Evolutionary conservation across 2,329 filamentous ascomycete genomes (phyloP).

Genomic region (Fusarium algeriense): DNA sequence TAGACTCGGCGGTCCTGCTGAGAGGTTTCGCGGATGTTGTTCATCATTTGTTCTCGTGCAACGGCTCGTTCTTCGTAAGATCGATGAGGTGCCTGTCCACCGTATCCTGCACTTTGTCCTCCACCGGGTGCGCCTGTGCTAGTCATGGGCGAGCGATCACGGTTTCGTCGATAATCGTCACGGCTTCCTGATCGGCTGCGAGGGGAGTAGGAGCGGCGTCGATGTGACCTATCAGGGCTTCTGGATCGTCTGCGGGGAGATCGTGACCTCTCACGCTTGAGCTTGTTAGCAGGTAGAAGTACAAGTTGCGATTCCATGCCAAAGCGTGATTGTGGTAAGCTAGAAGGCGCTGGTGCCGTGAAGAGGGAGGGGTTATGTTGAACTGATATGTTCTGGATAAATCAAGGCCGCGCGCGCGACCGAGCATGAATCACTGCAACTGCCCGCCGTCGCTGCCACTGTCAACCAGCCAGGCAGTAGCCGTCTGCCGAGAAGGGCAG

Average conservation of each 20-base stretch:
- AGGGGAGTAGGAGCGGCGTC: conserved; percentile 82
- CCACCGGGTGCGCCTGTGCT: conserved; percentile 75
- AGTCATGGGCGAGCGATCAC: conserved; percentile 88
- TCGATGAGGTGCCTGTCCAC: conserved; percentile 72
- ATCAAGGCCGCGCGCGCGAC: conserved; percentile 19
- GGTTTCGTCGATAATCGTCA: conserved; percentile 80
- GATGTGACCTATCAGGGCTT: conserved; percentile 78
- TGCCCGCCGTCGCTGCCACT: conserved; percentile 17
- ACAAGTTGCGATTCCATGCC: conserved; percentile 34
- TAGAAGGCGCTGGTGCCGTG: conserved; percentile 10
- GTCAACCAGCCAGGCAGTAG: neutral
- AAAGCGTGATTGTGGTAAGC: conserved; percentile 18
- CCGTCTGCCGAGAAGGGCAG: conserved; percentile 7
- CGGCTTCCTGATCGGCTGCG: conserved; percentile 81
- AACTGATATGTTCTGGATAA: conserved; percentile 15
- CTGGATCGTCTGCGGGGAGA: conserved; percentile 86
- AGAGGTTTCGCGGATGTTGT: conserved; percentile 90
- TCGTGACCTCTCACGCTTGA: conserved; percentile 85
- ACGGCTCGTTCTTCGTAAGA: conserved; percentile 85
- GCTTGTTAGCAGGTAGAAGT: conserved; percentile 46
- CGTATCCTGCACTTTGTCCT: conserved; percentile 76
- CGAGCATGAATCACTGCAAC: conserved; percentile 34
- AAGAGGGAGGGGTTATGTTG: conserved; percentile 25
- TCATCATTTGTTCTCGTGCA: conserved; percentile 96
- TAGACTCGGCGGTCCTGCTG: conserved; percentile 99